Evolutionary conservation across 169 alveolate species (phyloP).

Genomic region (Cardiosporidium cionae): DNA sequence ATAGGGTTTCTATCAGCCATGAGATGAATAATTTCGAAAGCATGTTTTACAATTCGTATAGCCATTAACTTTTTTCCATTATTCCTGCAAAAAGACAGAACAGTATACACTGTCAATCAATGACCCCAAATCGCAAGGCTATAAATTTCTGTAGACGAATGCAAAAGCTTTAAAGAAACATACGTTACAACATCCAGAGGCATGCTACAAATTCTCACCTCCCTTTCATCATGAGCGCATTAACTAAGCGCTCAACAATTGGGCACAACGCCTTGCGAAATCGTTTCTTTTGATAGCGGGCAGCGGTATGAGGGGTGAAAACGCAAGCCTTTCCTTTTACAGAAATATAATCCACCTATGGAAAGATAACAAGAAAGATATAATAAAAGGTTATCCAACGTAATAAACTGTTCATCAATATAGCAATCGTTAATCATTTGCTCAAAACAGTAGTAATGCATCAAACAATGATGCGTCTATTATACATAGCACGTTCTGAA

Average conservation of each 20-base stretch:
- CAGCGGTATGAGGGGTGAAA: slow-evolving; percentile 98
- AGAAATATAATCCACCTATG: slow-evolving; percentile 55
- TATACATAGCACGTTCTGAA: too few relatives aligned
- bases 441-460: too few relatives aligned
- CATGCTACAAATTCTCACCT: slow-evolving; percentile 17
- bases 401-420: too few relatives aligned
- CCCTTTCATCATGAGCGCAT: slow-evolving; percentile 67
- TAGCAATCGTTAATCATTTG: too few relatives aligned
- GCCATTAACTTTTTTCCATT: slow-evolving; percentile 97
- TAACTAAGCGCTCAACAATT: slow-evolving; percentile 94
- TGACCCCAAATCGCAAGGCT: too few relatives aligned
- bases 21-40: slow-evolving; percentile 93
- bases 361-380: too few relatives aligned
- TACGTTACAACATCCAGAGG: too few relatives aligned
- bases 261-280: slow-evolving; percentile 99
- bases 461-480: too few relatives aligned
- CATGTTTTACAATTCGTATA: slow-evolving; percentile 92
- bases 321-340: slow-evolving; percentile 87
- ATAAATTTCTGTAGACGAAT: too few relatives aligned
- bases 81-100: slow-evolving; percentile 66
- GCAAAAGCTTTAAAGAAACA: too few relatives aligned
- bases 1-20: slow-evolving; percentile 94
- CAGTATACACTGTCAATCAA: too few relatives aligned
- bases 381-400: too few relatives aligned
- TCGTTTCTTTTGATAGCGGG: slow-evolving; percentile 94